Base-by-base conservation (phyloP, 371 early-diverging fungal species). In the Blakeslea trispora region DNA sequence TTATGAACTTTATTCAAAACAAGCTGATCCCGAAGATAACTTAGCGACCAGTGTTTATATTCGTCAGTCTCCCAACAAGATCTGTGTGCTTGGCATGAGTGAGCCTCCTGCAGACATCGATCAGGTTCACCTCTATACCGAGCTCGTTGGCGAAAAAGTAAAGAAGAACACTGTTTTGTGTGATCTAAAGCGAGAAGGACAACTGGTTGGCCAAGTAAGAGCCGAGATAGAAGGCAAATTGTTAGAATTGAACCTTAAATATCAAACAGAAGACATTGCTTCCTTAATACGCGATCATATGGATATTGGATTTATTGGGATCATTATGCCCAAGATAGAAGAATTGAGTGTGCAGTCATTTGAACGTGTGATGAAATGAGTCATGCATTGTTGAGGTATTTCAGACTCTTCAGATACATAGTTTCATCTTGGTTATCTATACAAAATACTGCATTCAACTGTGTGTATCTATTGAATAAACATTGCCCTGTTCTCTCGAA, bases 11-110 rank as follows among this genome's bases (percentile, higher is more conserved):
- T 62, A 71, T 46, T 76, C 62, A 47, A 58, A 74, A 31, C 56
- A 62, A 32, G 47, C 55, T n/a, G n/a, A n/a, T n/a, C n/a, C n/a
- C 13, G 15, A 31, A 18, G 58, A 71, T 31, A 39, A 50, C 4
- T 22, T 45, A 15, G 43, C 41, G 15, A 50, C 50, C 17, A 51
- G 59, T 28, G 40, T 75, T 6, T 77, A 77, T 50, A 68, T 75
- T 41, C 73, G 75, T 13, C 79, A 77, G 53, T 50, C 81, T 18
- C 81, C 81, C 24, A 81, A 74, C 53, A 77, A 74, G 58, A 63
- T 79, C 15, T 81, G 81, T 52, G 74, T 79, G 5, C 42, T 79
- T 3, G 77, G 81, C 23, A 46, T 81, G 2, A 48, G 53, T 34
- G 9, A 55, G 21, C 35, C 72, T 68, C 53, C 55, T 28, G 43